Evolutionary conservation across 1,139 yeast species (phyloP).

Genomic region (Chernovozyma sophiae-reginae): DNA sequence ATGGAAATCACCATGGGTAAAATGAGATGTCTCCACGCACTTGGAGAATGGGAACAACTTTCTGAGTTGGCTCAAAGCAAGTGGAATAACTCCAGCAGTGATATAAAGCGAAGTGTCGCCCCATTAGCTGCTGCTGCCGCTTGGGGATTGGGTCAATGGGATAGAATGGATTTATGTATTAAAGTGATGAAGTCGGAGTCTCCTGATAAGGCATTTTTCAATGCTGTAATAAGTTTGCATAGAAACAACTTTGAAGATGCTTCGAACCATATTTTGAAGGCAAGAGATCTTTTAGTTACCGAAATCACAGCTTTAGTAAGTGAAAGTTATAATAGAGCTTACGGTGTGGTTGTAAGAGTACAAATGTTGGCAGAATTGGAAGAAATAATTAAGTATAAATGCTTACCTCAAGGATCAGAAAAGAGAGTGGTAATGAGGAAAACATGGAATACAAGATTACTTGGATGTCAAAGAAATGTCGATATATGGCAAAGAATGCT

Average conservation of each 20-base stretch:
- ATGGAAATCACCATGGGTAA: slow-evolving; percentile 93
- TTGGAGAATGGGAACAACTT: slow-evolving; percentile 96
- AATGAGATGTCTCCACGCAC: slow-evolving; percentile 94
- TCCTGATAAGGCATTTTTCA: slow-evolving; percentile 92
- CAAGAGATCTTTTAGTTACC: slow-evolving; percentile 85
- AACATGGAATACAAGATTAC: slow-evolving; percentile 89
- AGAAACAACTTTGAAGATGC: slow-evolving; percentile 85
- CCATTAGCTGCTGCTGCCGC: slow-evolving; percentile 99
- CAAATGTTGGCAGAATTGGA: slow-evolving; percentile 97
- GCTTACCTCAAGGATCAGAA: slow-evolving; percentile 76
- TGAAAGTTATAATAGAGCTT: slow-evolving; percentile 95
- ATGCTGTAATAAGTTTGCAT: slow-evolving; percentile 83
- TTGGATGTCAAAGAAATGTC: slow-evolving; percentile 94
- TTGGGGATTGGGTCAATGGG: slow-evolving; percentile 99
- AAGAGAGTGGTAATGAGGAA: slow-evolving; percentile 74
- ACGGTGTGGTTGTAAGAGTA: slow-evolving; percentile 92
- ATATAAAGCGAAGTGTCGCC: slow-evolving; percentile 80
- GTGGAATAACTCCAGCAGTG: slow-evolving; percentile 74
- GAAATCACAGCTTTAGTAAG: slow-evolving; percentile 93
- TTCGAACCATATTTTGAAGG: slow-evolving; percentile 68
- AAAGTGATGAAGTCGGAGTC: slow-evolving; percentile 87
- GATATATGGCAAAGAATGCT: slow-evolving; percentile 98
- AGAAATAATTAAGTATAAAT: slow-evolving; percentile 86
- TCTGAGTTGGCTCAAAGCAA: slow-evolving; percentile 82
- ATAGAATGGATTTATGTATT: slow-evolving; percentile 87